phyloP scores from a whole-genome alignment of 129 eudicot genomes.

The Centrapalus pauciflorus region DNA sequence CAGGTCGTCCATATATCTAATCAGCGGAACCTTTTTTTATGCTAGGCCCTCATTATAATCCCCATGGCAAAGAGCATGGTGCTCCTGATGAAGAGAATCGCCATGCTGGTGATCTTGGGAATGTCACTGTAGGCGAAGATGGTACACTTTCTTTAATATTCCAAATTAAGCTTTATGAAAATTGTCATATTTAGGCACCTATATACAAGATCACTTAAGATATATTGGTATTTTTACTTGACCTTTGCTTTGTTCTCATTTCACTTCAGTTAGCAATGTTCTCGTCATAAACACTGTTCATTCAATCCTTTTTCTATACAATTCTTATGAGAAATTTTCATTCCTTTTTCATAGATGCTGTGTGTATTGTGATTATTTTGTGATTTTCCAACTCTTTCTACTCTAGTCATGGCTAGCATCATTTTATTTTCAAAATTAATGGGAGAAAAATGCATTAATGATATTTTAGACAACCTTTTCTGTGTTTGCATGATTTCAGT shows the following conservation, averaged over 20 bases:
- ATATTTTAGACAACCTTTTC: background rate
- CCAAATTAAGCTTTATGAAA: background rate
- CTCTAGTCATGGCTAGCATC: background rate
- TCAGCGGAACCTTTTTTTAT: background rate
- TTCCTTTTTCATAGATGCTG: background rate
- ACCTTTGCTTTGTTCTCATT: background rate
- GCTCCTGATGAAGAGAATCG: slow-evolving; percentile 67
- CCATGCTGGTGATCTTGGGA: slow-evolving; percentile 88
- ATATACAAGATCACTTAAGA: background rate
- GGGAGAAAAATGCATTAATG: background rate
- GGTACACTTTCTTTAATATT: slow-evolving; percentile 34
- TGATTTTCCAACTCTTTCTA: background rate
- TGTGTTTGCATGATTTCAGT: background rate
- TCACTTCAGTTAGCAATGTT: background rate
- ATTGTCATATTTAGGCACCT: background rate
- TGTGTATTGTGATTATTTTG: background rate
- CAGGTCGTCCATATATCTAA: background rate
- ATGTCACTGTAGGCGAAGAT: slow-evolving; percentile 67
- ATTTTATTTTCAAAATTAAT: background rate
- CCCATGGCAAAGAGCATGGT: slow-evolving; percentile 71
- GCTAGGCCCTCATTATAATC: slow-evolving; percentile 73
- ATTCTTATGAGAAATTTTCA: background rate
- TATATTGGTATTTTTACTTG: background rate
- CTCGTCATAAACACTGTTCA: background rate
- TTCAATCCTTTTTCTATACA: background rate